Percentiles rank a stretch among this genome's conserved stretches.
phyloP scores from a whole-genome alignment of 2,329 filamentous ascomycete genomes.

The Microascus cirrosus region DNA sequence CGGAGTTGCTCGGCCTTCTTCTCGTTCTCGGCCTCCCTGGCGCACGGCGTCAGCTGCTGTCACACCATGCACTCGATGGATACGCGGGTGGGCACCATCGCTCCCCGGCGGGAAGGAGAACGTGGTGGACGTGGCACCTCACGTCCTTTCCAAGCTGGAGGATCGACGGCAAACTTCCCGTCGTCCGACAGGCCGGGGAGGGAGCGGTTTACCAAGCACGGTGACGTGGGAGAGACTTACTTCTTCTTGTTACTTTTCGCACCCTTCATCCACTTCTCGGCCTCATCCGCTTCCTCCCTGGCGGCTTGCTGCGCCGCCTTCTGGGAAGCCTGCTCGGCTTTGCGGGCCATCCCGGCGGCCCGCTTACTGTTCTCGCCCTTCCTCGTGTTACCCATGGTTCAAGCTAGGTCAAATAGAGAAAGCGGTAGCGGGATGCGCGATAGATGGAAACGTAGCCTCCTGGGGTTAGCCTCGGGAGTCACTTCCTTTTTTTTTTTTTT shows the following conservation, averaged over 20 bases:
- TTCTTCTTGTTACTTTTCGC: constrained; percentile 79
- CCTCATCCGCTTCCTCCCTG: constrained; percentile 56
- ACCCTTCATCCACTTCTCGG: constrained; percentile 73
- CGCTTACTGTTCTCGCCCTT: constrained; percentile 78
- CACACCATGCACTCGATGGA: background rate
- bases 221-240: constrained; percentile 38
- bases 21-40: constrained; percentile 70
- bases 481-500: background rate
- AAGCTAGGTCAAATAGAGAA: background rate
- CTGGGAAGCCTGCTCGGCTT: constrained; percentile 73
- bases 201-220: background rate
- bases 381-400: constrained; percentile 44
- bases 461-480: background rate
- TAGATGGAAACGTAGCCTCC: background rate
- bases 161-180: background rate
- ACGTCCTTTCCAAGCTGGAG: background rate
- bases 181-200: background rate
- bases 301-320: constrained; percentile 65
- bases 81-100: background rate
- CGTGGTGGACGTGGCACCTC: too few species aligned
- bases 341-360: constrained; percentile 77
- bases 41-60: background rate
- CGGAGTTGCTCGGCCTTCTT: constrained; percentile 73
- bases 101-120: background rate
- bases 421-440: background rate